Evolutionary conservation across 2,329 filamentous ascomycete genomes (phyloP).

Genomic region (Periconia macrospinosa): DNA sequence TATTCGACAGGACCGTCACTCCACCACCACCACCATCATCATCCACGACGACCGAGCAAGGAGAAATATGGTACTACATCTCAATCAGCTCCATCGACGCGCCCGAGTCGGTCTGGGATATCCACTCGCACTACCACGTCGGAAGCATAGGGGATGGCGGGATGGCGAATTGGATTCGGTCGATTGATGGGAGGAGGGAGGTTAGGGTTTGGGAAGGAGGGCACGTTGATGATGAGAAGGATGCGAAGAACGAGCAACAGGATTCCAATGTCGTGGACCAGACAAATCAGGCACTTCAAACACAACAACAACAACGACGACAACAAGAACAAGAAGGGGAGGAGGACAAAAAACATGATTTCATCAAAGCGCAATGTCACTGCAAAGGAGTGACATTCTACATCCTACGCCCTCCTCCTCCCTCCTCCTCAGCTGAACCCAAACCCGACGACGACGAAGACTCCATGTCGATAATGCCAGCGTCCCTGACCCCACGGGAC

Average conservation of each 20-base stretch:
- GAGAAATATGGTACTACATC: constrained; percentile 5
- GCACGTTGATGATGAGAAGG: not conserved
- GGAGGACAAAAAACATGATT: constrained; percentile 5
- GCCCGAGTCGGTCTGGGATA: constrained; percentile 29
- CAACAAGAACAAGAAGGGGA: not conserved
- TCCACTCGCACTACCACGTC: not conserved
- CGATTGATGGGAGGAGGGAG: constrained; percentile 21
- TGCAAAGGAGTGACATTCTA: constrained; percentile 60
- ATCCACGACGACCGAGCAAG: not conserved
- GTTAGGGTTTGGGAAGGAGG: constrained; percentile 30
- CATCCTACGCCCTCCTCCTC: constrained; percentile 57
- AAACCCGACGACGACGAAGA: constrained; percentile 44
- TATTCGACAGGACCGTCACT: constrained; percentile 18
- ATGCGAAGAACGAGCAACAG: not conserved
- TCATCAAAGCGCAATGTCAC: constrained; percentile 53
- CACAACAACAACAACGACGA: constrained; percentile 1
- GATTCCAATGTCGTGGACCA: not conserved
- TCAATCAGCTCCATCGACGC: constrained; percentile 27
- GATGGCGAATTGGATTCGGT: constrained; percentile 34
- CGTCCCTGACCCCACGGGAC: constrained; percentile 57
- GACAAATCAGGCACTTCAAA: not conserved
- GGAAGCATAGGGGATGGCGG: not conserved
- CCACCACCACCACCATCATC: no score
- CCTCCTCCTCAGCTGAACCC: not conserved
- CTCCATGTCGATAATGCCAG: constrained; percentile 51